phyloP scores from a whole-genome alignment of 306 rosid genomes.

The Cyclanthera cordifolia region DNA sequence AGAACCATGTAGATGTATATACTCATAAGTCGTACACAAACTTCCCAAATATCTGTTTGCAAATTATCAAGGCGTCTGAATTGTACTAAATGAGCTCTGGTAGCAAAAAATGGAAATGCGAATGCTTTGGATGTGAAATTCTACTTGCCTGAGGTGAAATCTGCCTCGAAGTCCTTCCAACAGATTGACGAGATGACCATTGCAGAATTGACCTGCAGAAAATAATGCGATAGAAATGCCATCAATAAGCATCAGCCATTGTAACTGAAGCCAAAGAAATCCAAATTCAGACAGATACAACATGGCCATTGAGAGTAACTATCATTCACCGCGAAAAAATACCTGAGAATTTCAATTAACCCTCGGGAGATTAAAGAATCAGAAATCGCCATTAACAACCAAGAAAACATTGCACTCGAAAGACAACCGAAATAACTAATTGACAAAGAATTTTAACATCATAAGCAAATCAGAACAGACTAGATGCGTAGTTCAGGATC shows the following conservation, averaged over 20 bases:
- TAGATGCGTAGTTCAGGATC: background rate
- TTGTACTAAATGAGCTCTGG: background rate
- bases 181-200: constrained; percentile 43
- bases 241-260: background rate
- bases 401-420: background rate
- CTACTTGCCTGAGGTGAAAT: constrained; percentile 39
- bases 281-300: background rate
- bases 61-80: background rate
- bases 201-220: constrained; percentile 54
- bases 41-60: background rate
- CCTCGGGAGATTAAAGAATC: background rate
- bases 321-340: background rate
- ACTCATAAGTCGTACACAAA: background rate
- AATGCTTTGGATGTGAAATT: background rate
- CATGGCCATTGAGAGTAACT: background rate
- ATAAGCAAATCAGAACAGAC: background rate
- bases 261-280: background rate
- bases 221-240: background rate
- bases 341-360: background rate
- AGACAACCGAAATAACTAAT: background rate
- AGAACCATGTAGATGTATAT: background rate
- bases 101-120: background rate
- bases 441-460: background rate
- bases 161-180: constrained; percentile 43
- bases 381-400: background rate